phyloP scores from a whole-genome alignment of 768 basidiomycete genomes.

The Tylopilus sp. region DNA sequence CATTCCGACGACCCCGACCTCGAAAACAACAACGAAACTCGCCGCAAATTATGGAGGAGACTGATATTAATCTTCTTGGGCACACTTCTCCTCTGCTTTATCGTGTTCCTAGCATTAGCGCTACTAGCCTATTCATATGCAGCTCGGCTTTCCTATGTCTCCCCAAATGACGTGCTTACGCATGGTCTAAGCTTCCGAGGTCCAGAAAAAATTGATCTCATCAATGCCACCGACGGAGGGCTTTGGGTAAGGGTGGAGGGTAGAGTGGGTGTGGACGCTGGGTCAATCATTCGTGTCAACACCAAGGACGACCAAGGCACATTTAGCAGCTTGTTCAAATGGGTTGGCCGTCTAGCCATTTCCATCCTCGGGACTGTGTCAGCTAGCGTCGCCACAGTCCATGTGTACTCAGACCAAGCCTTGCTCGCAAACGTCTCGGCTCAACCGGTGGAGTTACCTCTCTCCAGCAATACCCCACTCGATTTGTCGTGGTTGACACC shows the following conservation, averaged over 20 bases:
- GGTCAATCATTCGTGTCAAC: constrained; percentile 54
- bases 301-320: constrained; percentile 41
- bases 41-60: constrained; percentile 31
- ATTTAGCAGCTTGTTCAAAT: constrained; percentile 54
- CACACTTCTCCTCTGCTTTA: constrained; percentile 49
- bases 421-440: constrained; percentile 47
- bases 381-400: constrained; percentile 49
- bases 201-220: constrained; percentile 58
- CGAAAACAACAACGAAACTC: constrained; percentile 18
- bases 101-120: constrained; percentile 41
- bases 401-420: constrained; percentile 40
- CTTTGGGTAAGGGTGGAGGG: constrained; percentile 59
- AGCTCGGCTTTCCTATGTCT: constrained; percentile 47
- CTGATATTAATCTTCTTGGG: constrained; percentile 51
- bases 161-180: constrained; percentile 57
- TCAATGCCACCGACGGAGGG: constrained; percentile 60
- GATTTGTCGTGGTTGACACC: constrained; percentile 58
- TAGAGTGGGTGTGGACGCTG: constrained; percentile 66
- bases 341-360: constrained; percentile 66
- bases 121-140: constrained; percentile 68
- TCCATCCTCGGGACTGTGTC: constrained; percentile 52
- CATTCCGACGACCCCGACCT: constrained; percentile 17
- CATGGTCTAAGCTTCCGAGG: constrained; percentile 54
- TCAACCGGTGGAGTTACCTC: constrained; percentile 51
- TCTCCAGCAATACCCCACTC: constrained; percentile 35